Evolutionary conservation across 495 filamentous ascomycete genomes (phyloP).

Genomic region (Gamarada debralockiae): DNA sequence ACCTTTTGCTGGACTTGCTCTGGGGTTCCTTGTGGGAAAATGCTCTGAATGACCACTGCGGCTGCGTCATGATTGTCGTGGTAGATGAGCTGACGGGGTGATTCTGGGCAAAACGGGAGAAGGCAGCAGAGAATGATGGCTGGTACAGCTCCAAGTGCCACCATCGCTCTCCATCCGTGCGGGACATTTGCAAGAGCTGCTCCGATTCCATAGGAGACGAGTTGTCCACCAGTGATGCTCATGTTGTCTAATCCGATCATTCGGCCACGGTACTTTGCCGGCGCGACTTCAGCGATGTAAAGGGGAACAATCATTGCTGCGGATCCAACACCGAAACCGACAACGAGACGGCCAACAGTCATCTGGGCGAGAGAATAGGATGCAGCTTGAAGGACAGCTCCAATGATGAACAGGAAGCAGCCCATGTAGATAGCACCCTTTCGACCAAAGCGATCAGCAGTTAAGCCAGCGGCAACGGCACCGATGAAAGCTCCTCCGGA

Average conservation of each 20-base stretch:
- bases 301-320: conserved; percentile 45
- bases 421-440: conserved; percentile 44
- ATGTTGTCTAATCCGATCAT: conserved; percentile 55
- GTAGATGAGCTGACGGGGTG: conserved; percentile 47
- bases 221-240: conserved; percentile 48
- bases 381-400: conserved; percentile 40
- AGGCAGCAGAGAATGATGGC: conserved; percentile 39
- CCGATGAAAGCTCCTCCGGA: conserved; percentile 49
- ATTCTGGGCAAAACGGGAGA: conserved; percentile 46
- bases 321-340: conserved; percentile 49
- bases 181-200: conserved; percentile 44
- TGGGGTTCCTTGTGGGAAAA: conserved; percentile 35
- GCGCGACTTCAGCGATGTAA: conserved; percentile 45
- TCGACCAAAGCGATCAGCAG: conserved; percentile 46
- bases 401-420: conserved; percentile 43
- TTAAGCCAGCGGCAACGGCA: conserved; percentile 42
- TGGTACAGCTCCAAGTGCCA: conserved; percentile 45
- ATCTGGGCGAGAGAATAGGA: conserved; percentile 44
- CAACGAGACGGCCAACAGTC: conserved; percentile 43
- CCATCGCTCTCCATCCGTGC: conserved; percentile 48
- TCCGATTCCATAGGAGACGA: conserved; percentile 47
- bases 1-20: conserved; percentile 37
- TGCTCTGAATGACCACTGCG: conserved; percentile 29
- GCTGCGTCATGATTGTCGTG: conserved; percentile 40
- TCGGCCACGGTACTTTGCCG: conserved; percentile 46